Evolutionary conservation across 257 asterid species (phyloP).

Genomic region (Ilex aquifolium): DNA sequence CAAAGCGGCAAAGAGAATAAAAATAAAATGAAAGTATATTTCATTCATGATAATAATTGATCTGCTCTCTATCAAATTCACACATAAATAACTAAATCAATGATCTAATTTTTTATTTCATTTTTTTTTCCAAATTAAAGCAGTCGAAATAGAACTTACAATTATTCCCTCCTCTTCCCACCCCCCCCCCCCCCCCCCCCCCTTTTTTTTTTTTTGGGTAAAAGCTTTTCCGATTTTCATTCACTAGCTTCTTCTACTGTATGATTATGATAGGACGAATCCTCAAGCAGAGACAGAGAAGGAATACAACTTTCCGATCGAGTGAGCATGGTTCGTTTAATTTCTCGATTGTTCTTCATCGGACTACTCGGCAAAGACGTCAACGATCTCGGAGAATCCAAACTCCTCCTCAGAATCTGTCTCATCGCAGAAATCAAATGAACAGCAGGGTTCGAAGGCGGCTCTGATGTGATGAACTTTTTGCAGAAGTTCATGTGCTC

Average conservation of each 20-base stretch:
- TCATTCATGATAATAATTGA: no score
- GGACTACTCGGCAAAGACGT: slow-evolving; percentile 48
- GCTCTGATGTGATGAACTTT: slow-evolving; percentile 51
- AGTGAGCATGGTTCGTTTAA: slow-evolving; percentile 11
- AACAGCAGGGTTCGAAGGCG: slow-evolving; percentile 53
- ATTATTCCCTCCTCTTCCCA: background rate
- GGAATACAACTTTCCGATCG: slow-evolving; percentile 53
- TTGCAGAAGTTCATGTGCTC: slow-evolving; percentile 63
- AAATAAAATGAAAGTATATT: no score
- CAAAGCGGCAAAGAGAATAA: no score
- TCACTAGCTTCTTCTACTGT: slow-evolving; percentile 23
- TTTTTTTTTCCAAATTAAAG: background rate
- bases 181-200: background rate
- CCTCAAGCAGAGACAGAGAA: slow-evolving; percentile 33
- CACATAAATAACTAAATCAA: no score
- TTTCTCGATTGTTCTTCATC: slow-evolving; percentile 1
- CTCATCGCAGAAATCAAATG: slow-evolving; percentile 60
- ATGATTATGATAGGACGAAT: no score
- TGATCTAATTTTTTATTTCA: no score
- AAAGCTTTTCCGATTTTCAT: slow-evolving; percentile 1
- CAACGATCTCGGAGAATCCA: slow-evolving; percentile 33
- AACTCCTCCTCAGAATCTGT: slow-evolving; percentile 49
- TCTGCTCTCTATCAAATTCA: no score
- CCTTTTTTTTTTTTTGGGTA: no score
- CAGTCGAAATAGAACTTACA: no score